phyloP scores from a whole-genome alignment of 1,284 basidiomycete species.

The Heliocybe sulcata region DNA sequence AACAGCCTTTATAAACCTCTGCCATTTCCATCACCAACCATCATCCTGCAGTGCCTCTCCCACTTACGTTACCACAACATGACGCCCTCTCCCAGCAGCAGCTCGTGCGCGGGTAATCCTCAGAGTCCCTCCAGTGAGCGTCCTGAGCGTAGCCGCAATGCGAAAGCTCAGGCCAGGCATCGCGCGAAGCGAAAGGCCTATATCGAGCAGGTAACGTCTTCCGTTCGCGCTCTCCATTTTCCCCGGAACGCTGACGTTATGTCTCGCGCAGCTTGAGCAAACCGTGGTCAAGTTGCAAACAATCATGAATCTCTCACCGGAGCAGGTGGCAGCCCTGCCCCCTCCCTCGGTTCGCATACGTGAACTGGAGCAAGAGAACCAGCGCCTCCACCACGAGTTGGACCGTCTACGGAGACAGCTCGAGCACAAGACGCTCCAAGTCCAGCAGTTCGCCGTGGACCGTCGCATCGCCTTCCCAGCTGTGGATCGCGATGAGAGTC shows the following conservation, averaged over 20 bases:
- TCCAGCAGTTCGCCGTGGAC: conserved; percentile 18
- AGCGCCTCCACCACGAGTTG: conserved; percentile 58
- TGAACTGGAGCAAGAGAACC: conserved; percentile 72
- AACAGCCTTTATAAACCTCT: background rate
- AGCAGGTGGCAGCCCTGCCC: conserved; percentile 62
- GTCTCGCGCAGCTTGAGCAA: conserved; percentile 54
- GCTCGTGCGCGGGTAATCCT: background rate
- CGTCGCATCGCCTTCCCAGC: conserved; percentile 14
- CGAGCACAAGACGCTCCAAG: conserved; percentile 19
- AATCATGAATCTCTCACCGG: conserved; percentile 58
- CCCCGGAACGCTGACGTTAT: background rate
- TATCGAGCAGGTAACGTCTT: conserved; percentile 66
- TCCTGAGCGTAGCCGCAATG: conserved; percentile 78
- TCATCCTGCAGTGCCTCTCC: conserved; percentile 1
- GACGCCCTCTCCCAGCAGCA: conserved; percentile 4
- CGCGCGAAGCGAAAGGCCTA: conserved; percentile 91
- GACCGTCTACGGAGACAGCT: conserved; percentile 61
- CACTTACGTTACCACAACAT: conserved; percentile 1
- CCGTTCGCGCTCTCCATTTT: background rate
- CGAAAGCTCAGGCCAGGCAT: conserved; percentile 85
- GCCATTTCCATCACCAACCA: background rate
- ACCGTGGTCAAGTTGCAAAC: conserved; percentile 76
- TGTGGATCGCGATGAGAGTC: conserved; percentile 27
- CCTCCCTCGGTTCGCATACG: conserved; percentile 64
- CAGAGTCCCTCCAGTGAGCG: conserved; percentile 23